A percentile compares a stretch with the other conserved stretches of the same genome.
These are phyloP conservation scores for Scleroderma bovista DNA, from an alignment of 768 basidiomycete species.

Conservation along the genomic window DNA sequence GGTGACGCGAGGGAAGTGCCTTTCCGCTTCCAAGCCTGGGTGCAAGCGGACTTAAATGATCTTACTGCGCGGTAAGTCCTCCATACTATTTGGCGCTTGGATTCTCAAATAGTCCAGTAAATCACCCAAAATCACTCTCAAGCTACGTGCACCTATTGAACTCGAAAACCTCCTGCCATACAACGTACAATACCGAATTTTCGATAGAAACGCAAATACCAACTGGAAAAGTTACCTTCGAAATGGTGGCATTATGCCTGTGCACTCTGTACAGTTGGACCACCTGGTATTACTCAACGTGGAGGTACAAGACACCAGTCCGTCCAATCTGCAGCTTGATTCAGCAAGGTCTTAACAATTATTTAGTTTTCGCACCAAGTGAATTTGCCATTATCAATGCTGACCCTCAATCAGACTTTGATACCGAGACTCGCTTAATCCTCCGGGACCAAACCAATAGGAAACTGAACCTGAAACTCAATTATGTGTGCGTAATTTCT, in stretches of 20 bases:
- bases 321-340: neutral
- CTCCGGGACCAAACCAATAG: constrained; percentile 69
- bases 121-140: constrained; percentile 80
- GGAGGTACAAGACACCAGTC: constrained; percentile 88
- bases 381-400: constrained; percentile 98
- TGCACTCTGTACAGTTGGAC: constrained; percentile 88
- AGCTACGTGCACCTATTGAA: constrained; percentile 89
- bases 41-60: constrained; percentile 65
- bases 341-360: constrained; percentile 1
- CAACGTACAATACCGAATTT: constrained; percentile 93
- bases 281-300: constrained; percentile 89
- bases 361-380: constrained; percentile 80
- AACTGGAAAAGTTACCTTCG: constrained; percentile 94
- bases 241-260: constrained; percentile 91
- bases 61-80: constrained; percentile 45
- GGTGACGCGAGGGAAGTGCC: constrained; percentile 75
- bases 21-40: constrained; percentile 93
- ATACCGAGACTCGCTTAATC: constrained; percentile 65
- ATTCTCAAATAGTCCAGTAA: constrained; percentile 42
- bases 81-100: neutral
- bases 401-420: constrained; percentile 85
- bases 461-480: constrained; percentile 77
- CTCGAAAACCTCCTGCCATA: constrained; percentile 93
- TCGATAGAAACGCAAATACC: constrained; percentile 90
- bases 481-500: constrained; percentile 71